phyloP scores from a whole-genome alignment of 441 rosid species.

The Populus hybrid region DNA sequence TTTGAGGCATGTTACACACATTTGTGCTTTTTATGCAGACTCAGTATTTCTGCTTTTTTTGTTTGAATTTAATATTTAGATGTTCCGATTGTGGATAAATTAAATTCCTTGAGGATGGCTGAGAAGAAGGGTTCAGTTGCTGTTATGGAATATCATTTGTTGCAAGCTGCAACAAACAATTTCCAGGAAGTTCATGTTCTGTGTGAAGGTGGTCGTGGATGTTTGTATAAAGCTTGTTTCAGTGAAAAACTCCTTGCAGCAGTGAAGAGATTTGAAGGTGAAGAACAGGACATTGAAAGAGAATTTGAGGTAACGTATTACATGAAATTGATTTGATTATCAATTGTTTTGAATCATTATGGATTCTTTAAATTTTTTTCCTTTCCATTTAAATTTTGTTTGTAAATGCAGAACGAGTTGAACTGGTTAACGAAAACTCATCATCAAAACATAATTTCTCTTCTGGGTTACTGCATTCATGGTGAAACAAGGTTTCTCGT shows the following conservation, averaged over 20 bases:
- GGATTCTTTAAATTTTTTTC: not conserved
- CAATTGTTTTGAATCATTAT: not conserved
- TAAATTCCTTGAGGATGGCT: slow-evolving; percentile 34
- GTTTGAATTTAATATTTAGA: slow-evolving; percentile 33
- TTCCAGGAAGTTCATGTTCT: slow-evolving; percentile 57
- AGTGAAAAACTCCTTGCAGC: slow-evolving; percentile 60
- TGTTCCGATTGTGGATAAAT: slow-evolving; percentile 39
- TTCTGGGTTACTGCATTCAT: slow-evolving; percentile 71
- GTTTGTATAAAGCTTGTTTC: slow-evolving; percentile 63
- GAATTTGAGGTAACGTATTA: slow-evolving; percentile 58
- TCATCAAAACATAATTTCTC: slow-evolving; percentile 76
- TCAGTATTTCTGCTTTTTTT: not conserved
- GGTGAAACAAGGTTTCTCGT: slow-evolving; percentile 63
- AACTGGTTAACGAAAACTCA: slow-evolving; percentile 66
- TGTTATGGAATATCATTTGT: slow-evolving; percentile 54
- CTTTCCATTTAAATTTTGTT: not conserved
- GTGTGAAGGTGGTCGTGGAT: slow-evolving; percentile 59
- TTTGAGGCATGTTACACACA: not conserved
- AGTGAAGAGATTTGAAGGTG: slow-evolving; percentile 66
- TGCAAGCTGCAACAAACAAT: slow-evolving; percentile 76
- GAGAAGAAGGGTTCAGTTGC: slow-evolving; percentile 54
- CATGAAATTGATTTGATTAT: slow-evolving; percentile 12
- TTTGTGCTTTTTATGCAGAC: not conserved
- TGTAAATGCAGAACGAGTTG: slow-evolving; percentile 64
- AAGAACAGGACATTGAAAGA: slow-evolving; percentile 47